A percentile compares a stretch with the other conserved stretches of the same genome.
Evolutionary conservation across 1,139 yeast genomes (phyloP).

Genomic region (Saccharomyces hybrid): DNA sequence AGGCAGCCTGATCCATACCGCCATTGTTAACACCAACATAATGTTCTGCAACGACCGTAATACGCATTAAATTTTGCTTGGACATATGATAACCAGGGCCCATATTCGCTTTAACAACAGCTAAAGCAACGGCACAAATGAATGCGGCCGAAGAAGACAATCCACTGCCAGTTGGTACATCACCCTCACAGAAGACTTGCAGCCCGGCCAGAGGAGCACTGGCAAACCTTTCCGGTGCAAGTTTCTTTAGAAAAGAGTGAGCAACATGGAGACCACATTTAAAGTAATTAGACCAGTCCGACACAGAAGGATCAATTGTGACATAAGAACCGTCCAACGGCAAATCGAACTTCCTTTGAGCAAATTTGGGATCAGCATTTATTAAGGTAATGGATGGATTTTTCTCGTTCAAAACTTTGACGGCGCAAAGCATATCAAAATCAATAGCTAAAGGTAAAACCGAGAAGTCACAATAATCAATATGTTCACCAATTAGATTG

Average conservation of each 20-base stretch:
- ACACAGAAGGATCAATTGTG: conserved; percentile 41
- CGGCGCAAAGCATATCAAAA: conserved; percentile 55
- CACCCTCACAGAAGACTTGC: conserved; percentile 51
- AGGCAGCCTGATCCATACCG: conserved; percentile 74
- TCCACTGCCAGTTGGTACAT: conserved; percentile 69
- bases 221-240: conserved; percentile 26
- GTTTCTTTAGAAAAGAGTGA: conserved; percentile 40
- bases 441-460: conserved; percentile 74
- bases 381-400: conserved; percentile 35
- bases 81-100: conserved; percentile 32
- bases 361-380: conserved; percentile 39
- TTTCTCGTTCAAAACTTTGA: conserved; percentile 29
- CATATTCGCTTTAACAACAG: conserved; percentile 50
- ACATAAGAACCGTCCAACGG: conserved; percentile 39
- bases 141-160: conserved; percentile 68
- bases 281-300: conserved; percentile 62
- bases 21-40: conserved; percentile 70
- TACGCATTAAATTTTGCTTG: conserved; percentile 48
- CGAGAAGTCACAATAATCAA: conserved; percentile 61
- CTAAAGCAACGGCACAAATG: conserved; percentile 58
- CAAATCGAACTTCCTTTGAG: conserved; percentile 36
- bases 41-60: conserved; percentile 64
- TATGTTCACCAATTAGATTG: conserved; percentile 67
- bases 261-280: conserved; percentile 61
- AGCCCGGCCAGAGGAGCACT: conserved; percentile 36